Evolutionary conservation across 257 asterid species (phyloP).

Genomic region (Jacaranda mimosifolia): DNA sequence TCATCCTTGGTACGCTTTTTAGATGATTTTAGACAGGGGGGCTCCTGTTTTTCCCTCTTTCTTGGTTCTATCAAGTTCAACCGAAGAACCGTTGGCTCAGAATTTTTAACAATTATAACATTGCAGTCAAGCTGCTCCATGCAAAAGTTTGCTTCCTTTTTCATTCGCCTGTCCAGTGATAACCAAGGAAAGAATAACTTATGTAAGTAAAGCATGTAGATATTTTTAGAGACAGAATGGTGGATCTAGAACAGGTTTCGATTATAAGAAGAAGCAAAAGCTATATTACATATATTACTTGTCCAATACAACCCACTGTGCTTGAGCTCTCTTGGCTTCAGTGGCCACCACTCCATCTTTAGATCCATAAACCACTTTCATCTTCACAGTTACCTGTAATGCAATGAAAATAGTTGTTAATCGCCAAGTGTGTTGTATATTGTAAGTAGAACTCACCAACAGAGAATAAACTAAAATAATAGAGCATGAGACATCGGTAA

Average conservation of each 20-base stretch:
- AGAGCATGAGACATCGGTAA: background rate
- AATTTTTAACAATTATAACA: conserved; percentile 65
- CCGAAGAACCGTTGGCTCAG: conserved; percentile 75
- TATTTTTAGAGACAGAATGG: background rate
- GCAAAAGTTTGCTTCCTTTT: conserved; percentile 72
- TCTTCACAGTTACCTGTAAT: conserved; percentile 67
- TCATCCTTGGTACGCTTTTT: conserved; percentile 28
- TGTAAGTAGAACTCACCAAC: background rate
- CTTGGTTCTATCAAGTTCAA: conserved; percentile 66
- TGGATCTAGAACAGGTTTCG: conserved; percentile 3
- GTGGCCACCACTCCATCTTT: conserved; percentile 78
- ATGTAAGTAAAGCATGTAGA: background rate
- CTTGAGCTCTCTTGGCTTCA: conserved; percentile 70
- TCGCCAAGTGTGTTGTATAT: background rate
- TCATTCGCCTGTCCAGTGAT: conserved; percentile 56
- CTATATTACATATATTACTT: conserved; percentile 58
- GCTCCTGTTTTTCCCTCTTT: conserved; percentile 36
- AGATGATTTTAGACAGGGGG: conserved; percentile 40
- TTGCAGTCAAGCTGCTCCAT: conserved; percentile 83
- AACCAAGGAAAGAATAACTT: background rate
- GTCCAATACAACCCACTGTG: conserved; percentile 88
- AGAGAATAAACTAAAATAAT: background rate
- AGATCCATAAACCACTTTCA: conserved; percentile 71
- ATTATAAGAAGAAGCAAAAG: conserved; percentile 19
- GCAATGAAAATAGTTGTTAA: background rate